A percentile compares a stretch with the other conserved stretches of the same genome.
These are phyloP conservation scores for Penicillium malachiteum DNA, from an alignment of 495 filamentous ascomycete genomes.

Conservation along the genomic window DNA sequence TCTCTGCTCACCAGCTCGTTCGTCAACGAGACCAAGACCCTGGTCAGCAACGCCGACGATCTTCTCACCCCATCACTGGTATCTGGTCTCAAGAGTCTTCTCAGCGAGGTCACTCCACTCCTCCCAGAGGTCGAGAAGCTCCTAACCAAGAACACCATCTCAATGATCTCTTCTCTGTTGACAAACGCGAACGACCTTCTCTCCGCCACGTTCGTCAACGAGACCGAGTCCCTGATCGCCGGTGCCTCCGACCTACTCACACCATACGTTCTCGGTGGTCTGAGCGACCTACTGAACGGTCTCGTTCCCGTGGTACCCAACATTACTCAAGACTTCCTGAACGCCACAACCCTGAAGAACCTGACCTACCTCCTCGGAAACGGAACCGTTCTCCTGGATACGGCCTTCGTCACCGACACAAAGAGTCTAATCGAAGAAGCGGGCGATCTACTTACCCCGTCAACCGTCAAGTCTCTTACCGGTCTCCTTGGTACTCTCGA, in stretches of 20 bases:
- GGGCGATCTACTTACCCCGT: conserved; percentile 34
- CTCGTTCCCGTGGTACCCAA: conserved; percentile 31
- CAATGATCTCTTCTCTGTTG: conserved; percentile 23
- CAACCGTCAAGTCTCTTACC: conserved; percentile 36
- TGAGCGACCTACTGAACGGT: conserved; percentile 31
- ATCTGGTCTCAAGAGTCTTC: conserved; percentile 35
- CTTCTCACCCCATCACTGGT: conserved; percentile 38
- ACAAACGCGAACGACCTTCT: conserved; percentile 38
- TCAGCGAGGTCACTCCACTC: conserved; percentile 35
- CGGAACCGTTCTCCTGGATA: conserved; percentile 35
- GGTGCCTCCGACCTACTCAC: conserved; percentile 44
- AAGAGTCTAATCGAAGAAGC: conserved; percentile 34
- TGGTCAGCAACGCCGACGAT: conserved; percentile 12
- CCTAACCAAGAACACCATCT: conserved; percentile 33
- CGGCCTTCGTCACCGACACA: conserved; percentile 32
- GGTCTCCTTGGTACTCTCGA: conserved; percentile 29
- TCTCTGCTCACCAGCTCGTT: conserved; percentile 32
- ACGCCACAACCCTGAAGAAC: conserved; percentile 32
- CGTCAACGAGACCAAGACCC: conserved; percentile 24
- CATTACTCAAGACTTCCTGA: conserved; percentile 32
- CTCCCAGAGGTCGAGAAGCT: conserved; percentile 34
- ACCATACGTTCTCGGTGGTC: conserved; percentile 23
- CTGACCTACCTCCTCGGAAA: conserved; percentile 38
- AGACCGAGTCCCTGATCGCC: conserved; percentile 36
- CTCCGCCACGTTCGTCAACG: conserved; percentile 37